Evolutionary conservation across 1,139 yeast species (phyloP), one percentile per base, ranked within the genome.

Genomic region (Lodderomyces orthopsilosis): DNA sequence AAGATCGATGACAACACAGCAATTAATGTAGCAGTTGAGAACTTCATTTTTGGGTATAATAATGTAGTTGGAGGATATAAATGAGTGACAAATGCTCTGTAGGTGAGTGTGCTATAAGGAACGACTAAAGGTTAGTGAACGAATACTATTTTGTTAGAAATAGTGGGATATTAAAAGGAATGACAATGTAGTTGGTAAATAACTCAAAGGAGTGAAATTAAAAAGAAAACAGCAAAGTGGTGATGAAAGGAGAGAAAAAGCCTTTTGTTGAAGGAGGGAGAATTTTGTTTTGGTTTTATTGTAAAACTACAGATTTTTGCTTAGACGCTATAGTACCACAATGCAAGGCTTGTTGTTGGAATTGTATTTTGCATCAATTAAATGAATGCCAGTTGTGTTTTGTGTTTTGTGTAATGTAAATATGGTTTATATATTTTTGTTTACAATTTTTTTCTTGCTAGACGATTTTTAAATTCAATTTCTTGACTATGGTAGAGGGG

Each of bases 1-100:
- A 43, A 38, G 21, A 50, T 30, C 15, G 52, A 41, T 6, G 50
- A 28, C 24, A 49, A 42, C 8, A 49, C 43, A 7, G 53, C 37
- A 22, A 52, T 40, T 37, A 53, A 45, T 28, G 51, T 41, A 17
- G 54, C 40, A 22, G 48, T 41, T 38, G 50, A 38, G 39, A 51
- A 52, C 38, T 48, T 50, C 56, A 52, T 52, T 34, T 13, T 41
- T 23, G 21, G 19, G 12, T 33, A 33, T 33, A 6, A 10, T 6
- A 21, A 21, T 18, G n/a, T n/a, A n/a, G n/a, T n/a, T n/a, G n/a
- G 28, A 14, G 26, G 17, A 27, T 35, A 34, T 34, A 21, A 24
- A 23, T 23, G 26, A 36, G 30, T 7, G 22, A 21, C 19, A n/a
- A n/a, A n/a, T n/a, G n/a, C n/a, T n/a, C n/a, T 8, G n/a, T 6